Base-by-base conservation (phyloP, 371 early-diverging fungal genomes). In the Paramicrosporidium saccamoebae region DNA sequence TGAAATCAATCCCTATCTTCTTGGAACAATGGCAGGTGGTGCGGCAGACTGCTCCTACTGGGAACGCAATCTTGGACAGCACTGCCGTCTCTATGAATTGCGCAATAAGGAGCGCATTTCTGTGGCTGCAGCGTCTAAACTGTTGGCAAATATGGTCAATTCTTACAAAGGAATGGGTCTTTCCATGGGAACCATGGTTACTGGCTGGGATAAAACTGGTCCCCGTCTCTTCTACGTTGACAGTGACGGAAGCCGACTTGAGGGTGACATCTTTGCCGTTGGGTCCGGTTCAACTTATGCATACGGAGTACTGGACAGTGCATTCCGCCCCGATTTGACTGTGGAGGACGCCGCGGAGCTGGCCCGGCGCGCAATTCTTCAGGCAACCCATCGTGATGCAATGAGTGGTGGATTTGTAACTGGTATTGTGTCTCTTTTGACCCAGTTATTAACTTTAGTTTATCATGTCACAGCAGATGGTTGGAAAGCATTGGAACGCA, bases 1-100 rank as follows among this genome's bases (percentile, higher is more conserved):
- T 40, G 92, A 96, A 46, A 90, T 99, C 38, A 98, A 97, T 46
- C 84, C 84, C 19, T 86, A 86, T 44, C 52, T 99, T 23, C 55
- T 98, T 30, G 98, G 98, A 20, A 98, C 98, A 11, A 88, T 98
- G 92, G 98, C 99, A 17, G 99, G 99, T 31, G 97, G 99, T 49
- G 99, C 99, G 12, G 98, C 98, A n/a, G 99, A 99, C 45, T 98
- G 98, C 55, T 68, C 64, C 24, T 98, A 66, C 49, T 98, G 98
- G 98, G 95, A 97, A 42, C 72, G 95, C 26, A 75, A 86, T 35
- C 64, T 98, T 32, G 98, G 96, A 8, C 56, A 81, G 35, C 64
- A 86, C 29, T 95, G 90, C 54, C 45, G 82, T 44, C 44, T 79
- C 28, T 79, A 88, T 39, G 94, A 94, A 50, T 55, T 99, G 25